phyloP scores from a whole-genome alignment of 2,329 filamentous ascomycete species.

The Tolypocladium tropicale region DNA sequence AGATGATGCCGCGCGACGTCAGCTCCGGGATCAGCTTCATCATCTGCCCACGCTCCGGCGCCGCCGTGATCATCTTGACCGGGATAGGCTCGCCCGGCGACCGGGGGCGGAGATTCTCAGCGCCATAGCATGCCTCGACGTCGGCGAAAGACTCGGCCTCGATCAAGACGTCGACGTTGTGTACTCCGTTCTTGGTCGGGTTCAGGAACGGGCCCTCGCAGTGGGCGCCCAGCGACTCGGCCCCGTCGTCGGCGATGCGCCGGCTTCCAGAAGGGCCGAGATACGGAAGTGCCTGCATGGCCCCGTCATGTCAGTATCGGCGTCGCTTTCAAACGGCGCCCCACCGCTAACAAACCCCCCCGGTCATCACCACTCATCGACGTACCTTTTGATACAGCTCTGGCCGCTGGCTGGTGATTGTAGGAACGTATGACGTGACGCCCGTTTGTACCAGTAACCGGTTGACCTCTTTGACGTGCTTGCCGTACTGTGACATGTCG shows the following conservation, averaged over 20 bases:
- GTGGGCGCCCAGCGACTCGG: constrained; percentile 82
- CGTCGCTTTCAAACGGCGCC: not conserved
- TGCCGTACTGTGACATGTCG: constrained; percentile 57
- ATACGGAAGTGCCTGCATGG: constrained; percentile 55
- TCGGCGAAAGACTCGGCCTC: constrained; percentile 54
- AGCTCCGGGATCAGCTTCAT: constrained; percentile 57
- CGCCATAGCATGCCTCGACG: constrained; percentile 62
- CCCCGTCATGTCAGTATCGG: not conserved
- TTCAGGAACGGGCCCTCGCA: constrained; percentile 85
- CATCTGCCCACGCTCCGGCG: constrained; percentile 70
- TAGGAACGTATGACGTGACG: constrained; percentile 81
- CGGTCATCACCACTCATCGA: not conserved
- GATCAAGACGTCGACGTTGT: constrained; percentile 63
- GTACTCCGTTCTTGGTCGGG: constrained; percentile 76
- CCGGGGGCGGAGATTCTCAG: constrained; percentile 47
- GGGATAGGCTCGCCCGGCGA: constrained; percentile 25
- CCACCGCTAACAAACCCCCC: not conserved
- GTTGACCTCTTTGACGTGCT: constrained; percentile 64
- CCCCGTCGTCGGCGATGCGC: constrained; percentile 56
- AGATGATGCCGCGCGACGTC: constrained; percentile 55
- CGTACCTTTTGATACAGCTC: constrained; percentile 66
- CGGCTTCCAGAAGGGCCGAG: constrained; percentile 59
- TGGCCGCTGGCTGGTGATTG: constrained; percentile 69
- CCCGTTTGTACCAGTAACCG: constrained; percentile 63
- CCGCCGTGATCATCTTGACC: constrained; percentile 76